Percentiles rank a stretch among this genome's conserved stretches.
Evolutionary conservation across 495 filamentous ascomycete species (phyloP).

Genomic region (Elasticomyces elasticus): DNA sequence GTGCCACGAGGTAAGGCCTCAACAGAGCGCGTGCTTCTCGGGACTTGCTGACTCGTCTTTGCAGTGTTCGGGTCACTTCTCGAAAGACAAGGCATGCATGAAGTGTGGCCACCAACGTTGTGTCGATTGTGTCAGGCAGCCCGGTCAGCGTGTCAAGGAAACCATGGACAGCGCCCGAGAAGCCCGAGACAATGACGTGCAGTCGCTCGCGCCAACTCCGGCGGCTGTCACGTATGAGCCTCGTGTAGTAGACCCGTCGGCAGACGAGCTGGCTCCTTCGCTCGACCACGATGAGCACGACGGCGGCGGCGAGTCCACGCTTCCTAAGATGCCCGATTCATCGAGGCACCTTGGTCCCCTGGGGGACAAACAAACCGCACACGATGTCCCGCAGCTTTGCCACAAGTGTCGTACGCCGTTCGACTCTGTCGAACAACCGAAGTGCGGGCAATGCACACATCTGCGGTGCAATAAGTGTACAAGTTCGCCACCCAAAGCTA

Average conservation of each 20-base stretch:
- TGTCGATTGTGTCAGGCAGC: constrained; percentile 66
- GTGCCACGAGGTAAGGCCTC: constrained; percentile 49
- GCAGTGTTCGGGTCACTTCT: constrained; percentile 57
- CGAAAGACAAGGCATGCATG: constrained; percentile 56
- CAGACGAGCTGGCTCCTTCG: not conserved
- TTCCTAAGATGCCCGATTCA: no score
- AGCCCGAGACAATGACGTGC: constrained; percentile 1
- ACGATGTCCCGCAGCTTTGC: not conserved
- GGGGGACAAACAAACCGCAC: not conserved
- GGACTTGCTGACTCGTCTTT: not conserved
- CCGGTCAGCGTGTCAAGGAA: constrained; percentile 41
- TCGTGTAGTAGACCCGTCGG: not conserved
- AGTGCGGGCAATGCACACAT: constrained; percentile 63
- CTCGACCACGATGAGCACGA: not conserved
- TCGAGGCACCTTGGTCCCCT: no score
- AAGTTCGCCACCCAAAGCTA: constrained; percentile 36
- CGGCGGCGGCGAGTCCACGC: not conserved
- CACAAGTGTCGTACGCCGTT: constrained; percentile 53
- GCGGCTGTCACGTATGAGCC: not conserved
- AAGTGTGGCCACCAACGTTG: constrained; percentile 68
- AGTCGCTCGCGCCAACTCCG: not conserved
- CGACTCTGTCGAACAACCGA: constrained; percentile 29
- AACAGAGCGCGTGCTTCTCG: not conserved
- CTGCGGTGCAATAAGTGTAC: constrained; percentile 73
- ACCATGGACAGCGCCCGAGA: not conserved